These are phyloP conservation scores for Selenicereus undatus DNA, from an alignment of 148 eudicot species.

Conservation along the genomic window DNA sequence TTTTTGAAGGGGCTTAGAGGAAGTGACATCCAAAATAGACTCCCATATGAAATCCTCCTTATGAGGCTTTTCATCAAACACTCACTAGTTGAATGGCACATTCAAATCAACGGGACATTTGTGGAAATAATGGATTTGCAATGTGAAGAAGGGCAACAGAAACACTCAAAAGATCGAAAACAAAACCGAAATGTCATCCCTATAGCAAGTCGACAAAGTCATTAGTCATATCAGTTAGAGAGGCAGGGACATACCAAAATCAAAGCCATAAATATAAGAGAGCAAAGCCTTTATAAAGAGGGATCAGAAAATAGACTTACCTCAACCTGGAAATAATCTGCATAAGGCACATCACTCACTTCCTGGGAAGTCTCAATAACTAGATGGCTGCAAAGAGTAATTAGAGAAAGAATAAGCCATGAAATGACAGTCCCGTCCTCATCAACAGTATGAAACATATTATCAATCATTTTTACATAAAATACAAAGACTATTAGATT, in stretches of 20 bases:
- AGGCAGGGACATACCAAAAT: neutral
- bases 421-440: neutral
- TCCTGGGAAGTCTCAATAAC: conserved; percentile 77
- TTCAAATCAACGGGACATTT: too few relatives aligned
- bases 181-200: neutral
- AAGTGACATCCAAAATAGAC: neutral
- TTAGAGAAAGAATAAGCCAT: conserved; percentile 10
- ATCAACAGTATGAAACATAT: neutral
- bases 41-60: too few relatives aligned
- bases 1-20: neutral
- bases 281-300: neutral
- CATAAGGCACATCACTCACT: conserved; percentile 88
- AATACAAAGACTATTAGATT: neutral
- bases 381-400: conserved; percentile 55
- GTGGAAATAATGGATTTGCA: neutral
- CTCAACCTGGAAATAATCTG: conserved; percentile 89
- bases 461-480: neutral
- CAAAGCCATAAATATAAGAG: neutral
- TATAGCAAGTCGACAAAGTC: neutral
- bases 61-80: too few relatives aligned
- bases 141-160: neutral
- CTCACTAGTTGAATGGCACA: neutral
- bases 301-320: conserved; percentile 33
- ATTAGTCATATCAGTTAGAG: neutral
- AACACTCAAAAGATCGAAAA: neutral